Base-by-base conservation (phyloP, 2,329 filamentous ascomycete genomes). In the Colletotrichum chrysophilum region DNA sequence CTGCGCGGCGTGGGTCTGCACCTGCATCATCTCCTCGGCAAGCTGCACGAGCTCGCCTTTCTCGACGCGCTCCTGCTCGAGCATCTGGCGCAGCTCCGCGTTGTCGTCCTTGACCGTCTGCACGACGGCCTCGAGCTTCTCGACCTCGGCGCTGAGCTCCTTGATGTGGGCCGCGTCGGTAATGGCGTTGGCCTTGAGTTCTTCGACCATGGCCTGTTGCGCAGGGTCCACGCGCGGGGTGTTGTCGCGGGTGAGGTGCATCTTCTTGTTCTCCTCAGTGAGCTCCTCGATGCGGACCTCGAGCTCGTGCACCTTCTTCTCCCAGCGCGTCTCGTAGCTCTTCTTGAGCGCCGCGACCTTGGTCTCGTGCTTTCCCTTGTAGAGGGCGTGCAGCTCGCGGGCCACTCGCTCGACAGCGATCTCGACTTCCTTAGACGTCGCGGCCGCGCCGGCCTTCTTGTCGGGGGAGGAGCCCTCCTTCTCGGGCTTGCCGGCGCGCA, bases 361-460 rank as follows among this genome's bases (percentile, higher is more conserved):
- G 77, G 93, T 95, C 87, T 98, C 96, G 83, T 99, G 97, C 87
- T 99, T 99, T 82, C 94, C 93, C 87, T 98, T 98, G 90, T 99
- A 99, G 13, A 98, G 90, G 0, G 93, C 90, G 83, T 99, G 97
- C 55, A 99, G 90, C 82, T 99, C 97, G 34, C 95, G 91, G n/a
- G 96, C 96, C 55, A 98, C 96, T 78, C 96, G 95, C 85, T 98
- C 95, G 26, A 96, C 94, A 3, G 94, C 94, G 60, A 94, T 89
- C 81, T 98, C 96, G 66, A 98, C 94, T 78, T 98, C 95, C 79
- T 86, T 83, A 79, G 86, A 83, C 76, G 83, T 80, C 69, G 83
- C 78, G 32, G 79, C 73, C 28, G 76, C 77, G 30, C 82, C 79
- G 58, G 61, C 64, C 30, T 73, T 75, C 77, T 85, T 87, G 26